Evolutionary conservation across 129 eudicot species (phyloP).

Genomic region (Kitagawia praeruptora): DNA sequence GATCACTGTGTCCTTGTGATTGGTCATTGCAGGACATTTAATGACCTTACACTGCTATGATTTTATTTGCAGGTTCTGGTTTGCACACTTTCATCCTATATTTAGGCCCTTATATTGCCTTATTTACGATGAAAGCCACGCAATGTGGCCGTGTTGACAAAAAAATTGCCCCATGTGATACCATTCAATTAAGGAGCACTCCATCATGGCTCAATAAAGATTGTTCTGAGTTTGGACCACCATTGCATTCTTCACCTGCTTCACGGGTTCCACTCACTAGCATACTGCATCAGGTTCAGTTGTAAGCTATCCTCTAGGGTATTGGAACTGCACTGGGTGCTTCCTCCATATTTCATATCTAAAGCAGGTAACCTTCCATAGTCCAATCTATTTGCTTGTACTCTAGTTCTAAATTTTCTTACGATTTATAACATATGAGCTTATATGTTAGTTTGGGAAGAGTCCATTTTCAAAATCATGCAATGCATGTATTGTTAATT

Average conservation of each 20-base stretch:
- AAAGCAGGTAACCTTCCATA: constrained; percentile 5
- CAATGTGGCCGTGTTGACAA: constrained; percentile 82
- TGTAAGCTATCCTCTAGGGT: constrained; percentile 8
- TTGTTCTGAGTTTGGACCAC: constrained; percentile 71
- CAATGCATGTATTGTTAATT: background rate
- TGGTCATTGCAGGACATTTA: too few relatives aligned
- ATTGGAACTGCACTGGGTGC: constrained; percentile 9
- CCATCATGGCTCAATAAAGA: constrained; percentile 76
- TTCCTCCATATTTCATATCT: constrained; percentile 13
- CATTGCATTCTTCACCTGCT: constrained; percentile 36
- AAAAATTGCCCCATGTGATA: constrained; percentile 74
- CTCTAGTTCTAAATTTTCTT: background rate
- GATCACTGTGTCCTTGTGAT: background rate
- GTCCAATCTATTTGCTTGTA: background rate
- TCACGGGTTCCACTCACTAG: constrained; percentile 54
- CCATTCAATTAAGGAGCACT: constrained; percentile 48
- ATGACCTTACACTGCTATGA: background rate
- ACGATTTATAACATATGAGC: background rate
- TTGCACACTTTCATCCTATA: constrained; percentile 83
- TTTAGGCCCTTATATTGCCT: constrained; percentile 81
- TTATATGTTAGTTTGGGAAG: background rate
- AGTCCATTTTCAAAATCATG: background rate
- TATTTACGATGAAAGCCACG: constrained; percentile 67
- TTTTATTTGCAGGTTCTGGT: constrained; percentile 55
- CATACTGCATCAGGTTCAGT: constrained; percentile 32